Conservation (phyloP, 805 yeast species). For the Candida hungchunana region DNA sequence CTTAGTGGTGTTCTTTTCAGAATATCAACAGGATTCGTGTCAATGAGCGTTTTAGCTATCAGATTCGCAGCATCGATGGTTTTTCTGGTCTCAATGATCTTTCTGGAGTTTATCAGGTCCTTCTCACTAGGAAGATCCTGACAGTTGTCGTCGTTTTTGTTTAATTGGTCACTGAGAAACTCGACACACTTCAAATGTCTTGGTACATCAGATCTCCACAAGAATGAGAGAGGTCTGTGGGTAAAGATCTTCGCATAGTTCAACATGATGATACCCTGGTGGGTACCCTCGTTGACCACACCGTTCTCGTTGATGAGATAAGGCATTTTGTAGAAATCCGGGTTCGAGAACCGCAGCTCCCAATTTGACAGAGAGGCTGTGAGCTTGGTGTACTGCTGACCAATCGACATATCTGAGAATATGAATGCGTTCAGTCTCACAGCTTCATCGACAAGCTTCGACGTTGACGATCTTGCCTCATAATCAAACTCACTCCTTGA, state of each 20-base stretch:
- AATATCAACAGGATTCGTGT: slow-evolving; percentile 42
- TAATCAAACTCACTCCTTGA: slow-evolving; percentile 39
- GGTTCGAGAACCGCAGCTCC: slow-evolving; percentile 44
- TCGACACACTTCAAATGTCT: slow-evolving; percentile 35
- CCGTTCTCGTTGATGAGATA: slow-evolving; percentile 40
- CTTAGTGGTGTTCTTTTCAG: slow-evolving; percentile 44
- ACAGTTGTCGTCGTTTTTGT: slow-evolving; percentile 29
- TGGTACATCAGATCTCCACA: slow-evolving; percentile 47
- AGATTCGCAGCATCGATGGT: slow-evolving; percentile 52
- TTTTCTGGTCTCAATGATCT: slow-evolving; percentile 48
- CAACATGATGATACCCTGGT: slow-evolving; percentile 43
- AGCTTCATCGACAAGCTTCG: slow-evolving; percentile 46
- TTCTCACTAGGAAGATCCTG: slow-evolving; percentile 27
- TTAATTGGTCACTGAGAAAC: slow-evolving; percentile 21
- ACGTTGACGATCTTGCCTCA: slow-evolving; percentile 41
- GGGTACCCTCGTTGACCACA: slow-evolving; percentile 48
- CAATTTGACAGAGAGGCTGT: slow-evolving; percentile 46
- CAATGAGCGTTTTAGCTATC: slow-evolving; percentile 42
- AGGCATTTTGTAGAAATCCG: slow-evolving; percentile 39
- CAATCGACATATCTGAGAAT: slow-evolving; percentile 35
- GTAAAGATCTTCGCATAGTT: slow-evolving; percentile 52
- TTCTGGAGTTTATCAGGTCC: slow-evolving; percentile 37
- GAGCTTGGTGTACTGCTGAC: slow-evolving; percentile 34
- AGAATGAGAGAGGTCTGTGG: slow-evolving; percentile 48
- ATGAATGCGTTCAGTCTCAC: slow-evolving; percentile 44